Evolutionary conservation across 805 yeast species (phyloP).

Genomic region (Candida schatavii): DNA sequence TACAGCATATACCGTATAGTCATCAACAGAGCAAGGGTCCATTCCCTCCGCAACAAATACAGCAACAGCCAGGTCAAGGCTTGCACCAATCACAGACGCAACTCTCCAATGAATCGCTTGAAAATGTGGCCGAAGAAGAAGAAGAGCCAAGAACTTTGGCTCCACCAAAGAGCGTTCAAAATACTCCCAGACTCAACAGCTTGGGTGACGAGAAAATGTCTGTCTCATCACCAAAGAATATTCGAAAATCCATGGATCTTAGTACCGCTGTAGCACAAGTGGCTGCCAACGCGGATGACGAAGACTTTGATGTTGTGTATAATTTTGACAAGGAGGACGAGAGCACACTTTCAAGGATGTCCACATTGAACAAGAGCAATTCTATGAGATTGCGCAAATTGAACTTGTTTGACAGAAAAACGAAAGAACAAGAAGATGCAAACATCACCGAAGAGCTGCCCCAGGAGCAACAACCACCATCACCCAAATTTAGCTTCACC

Average conservation of each 20-base stretch:
- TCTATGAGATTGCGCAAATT: slow-evolving; percentile 41
- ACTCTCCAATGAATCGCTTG: slow-evolving; percentile 29
- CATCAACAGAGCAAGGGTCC: neutral
- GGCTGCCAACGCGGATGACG: slow-evolving; percentile 9
- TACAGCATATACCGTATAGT: neutral
- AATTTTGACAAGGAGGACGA: slow-evolving; percentile 28
- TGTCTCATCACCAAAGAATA: slow-evolving; percentile 3
- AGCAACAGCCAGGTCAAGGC: slow-evolving; percentile 7
- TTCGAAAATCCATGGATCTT: slow-evolving; percentile 2
- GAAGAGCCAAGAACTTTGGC: slow-evolving; percentile 16
- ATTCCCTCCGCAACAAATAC: slow-evolving; percentile 3
- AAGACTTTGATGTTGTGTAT: slow-evolving; percentile 26
- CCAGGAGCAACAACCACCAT: neutral
- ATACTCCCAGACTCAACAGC: slow-evolving; percentile 3
- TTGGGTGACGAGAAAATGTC: neutral
- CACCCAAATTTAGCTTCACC: slow-evolving; percentile 1
- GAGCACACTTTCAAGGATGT: slow-evolving; percentile 30
- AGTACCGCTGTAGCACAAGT: neutral
- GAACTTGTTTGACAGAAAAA: slow-evolving; percentile 18
- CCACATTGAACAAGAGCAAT: slow-evolving; percentile 38
- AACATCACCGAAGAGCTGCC: slow-evolving; percentile 5
- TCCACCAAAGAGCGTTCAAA: slow-evolving; percentile 7
- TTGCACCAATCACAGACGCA: slow-evolving; percentile 4
- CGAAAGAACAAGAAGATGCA: neutral
- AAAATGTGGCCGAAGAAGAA: slow-evolving; percentile 35